Percentiles rank a stretch among this genome's conserved stretches.
These are phyloP conservation scores for Ganoderma boninense DNA, from an alignment of 1,284 basidiomycete genomes.

Conservation along the genomic window DNA sequence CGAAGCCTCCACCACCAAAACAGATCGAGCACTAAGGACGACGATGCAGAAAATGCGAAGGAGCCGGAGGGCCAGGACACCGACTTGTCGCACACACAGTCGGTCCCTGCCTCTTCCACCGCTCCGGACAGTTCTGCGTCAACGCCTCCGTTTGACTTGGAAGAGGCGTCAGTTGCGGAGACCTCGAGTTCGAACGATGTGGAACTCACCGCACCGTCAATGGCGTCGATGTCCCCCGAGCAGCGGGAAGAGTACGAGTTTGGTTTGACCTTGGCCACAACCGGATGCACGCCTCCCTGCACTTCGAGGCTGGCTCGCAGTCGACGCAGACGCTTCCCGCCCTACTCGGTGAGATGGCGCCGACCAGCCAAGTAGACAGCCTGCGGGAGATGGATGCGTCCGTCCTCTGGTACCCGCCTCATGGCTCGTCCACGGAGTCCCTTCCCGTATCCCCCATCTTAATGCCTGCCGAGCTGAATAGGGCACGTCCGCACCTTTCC, in stretches of 20 bases:
- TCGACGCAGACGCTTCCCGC: constrained; percentile 48
- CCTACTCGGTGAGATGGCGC: constrained; percentile 34
- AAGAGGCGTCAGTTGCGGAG: constrained; percentile 30
- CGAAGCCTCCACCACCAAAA: constrained; percentile 45
- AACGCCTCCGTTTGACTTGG: constrained; percentile 25
- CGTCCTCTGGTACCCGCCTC: constrained; percentile 74
- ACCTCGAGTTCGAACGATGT: constrained; percentile 31
- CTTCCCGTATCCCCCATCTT: constrained; percentile 50
- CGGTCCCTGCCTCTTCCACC: constrained; percentile 23
- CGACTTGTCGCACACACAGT: constrained; percentile 24
- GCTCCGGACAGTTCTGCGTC: constrained; percentile 24
- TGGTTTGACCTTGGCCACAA: constrained; percentile 26
- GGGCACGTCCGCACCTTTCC: constrained; percentile 27
- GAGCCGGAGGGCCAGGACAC: constrained; percentile 17
- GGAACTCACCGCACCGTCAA: constrained; percentile 36
- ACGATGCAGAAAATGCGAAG: constrained; percentile 19
- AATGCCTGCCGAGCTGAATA: constrained; percentile 21
- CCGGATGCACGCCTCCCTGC: constrained; percentile 35
- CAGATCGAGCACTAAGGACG: constrained; percentile 28
- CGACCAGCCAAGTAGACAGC: constrained; percentile 32
- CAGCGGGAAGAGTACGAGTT: constrained; percentile 31
- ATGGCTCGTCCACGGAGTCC: constrained; percentile 74
- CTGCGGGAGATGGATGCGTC: constrained; percentile 58
- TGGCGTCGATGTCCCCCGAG: constrained; percentile 13
- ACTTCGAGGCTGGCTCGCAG: constrained; percentile 35